These are phyloP conservation scores for Serpula lacrymans DNA, from an alignment of 768 basidiomycete species.

Conservation along the genomic window DNA sequence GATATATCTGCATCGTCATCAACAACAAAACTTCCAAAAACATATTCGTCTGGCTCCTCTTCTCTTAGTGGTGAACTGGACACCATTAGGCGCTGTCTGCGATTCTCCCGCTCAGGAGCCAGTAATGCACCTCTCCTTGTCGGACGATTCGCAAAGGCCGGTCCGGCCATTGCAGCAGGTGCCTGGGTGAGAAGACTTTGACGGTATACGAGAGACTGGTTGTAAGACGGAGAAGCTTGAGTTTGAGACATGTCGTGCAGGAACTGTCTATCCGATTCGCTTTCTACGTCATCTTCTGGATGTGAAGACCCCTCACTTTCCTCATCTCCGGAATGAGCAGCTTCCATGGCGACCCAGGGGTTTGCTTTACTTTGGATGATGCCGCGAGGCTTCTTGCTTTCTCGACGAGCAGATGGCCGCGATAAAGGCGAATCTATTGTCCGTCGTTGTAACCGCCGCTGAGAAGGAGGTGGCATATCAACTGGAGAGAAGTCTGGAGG, in stretches of 20 bases:
- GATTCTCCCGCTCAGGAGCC: conserved; percentile 26
- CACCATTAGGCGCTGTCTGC: conserved; percentile 26
- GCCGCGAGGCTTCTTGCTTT: conserved; percentile 22
- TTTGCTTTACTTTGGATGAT: conserved; percentile 14
- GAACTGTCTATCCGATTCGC: conserved; percentile 68
- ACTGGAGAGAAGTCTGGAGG: conserved; percentile 27
- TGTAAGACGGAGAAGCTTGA: conserved; percentile 67
- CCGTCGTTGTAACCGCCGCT: conserved; percentile 22
- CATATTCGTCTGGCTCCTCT: conserved; percentile 60
- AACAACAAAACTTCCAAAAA: conserved; percentile 76
- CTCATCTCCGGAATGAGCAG: conserved; percentile 80
- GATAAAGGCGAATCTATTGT: conserved; percentile 16
- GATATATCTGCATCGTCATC: conserved; percentile 71
- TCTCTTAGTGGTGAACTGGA: conserved; percentile 63
- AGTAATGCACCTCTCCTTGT: conserved; percentile 40
- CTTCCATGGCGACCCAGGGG: conserved; percentile 64
- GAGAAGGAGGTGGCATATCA: conserved; percentile 30
- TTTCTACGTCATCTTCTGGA: conserved; percentile 50
- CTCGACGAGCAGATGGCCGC: conserved; percentile 20
- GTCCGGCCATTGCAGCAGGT: conserved; percentile 36
- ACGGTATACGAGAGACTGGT: conserved; percentile 68
- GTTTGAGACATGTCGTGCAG: conserved; percentile 61
- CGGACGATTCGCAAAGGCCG: conserved; percentile 54
- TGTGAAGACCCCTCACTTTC: conserved; percentile 59
- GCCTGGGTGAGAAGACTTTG: conserved; percentile 73